These are phyloP conservation scores for Ogataea methanolica DNA, from an alignment of 805 yeast species.

Conservation along the genomic window DNA sequence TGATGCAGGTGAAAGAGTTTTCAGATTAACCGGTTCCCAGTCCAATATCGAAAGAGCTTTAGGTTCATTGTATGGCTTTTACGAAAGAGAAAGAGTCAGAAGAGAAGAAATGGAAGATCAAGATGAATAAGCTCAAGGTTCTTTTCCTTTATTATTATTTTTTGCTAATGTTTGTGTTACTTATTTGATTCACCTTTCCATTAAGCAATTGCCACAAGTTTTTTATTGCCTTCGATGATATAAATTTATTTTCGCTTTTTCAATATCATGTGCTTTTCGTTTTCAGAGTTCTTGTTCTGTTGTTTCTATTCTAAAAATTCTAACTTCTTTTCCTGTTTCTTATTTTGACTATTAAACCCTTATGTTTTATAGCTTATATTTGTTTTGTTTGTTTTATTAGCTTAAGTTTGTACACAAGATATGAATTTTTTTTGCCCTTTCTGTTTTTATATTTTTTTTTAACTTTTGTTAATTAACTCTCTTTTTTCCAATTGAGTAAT, in stretches of 20 bases:
- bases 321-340: too few species aligned
- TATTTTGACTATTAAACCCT: too few species aligned
- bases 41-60: conserved; percentile 56
- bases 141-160: not conserved
- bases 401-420: conserved; percentile 12
- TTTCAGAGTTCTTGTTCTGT: too few species aligned
- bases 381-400: conserved; percentile 11
- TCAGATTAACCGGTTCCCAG: conserved; percentile 63
- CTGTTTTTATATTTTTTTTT: not conserved
- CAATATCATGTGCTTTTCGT: not conserved
- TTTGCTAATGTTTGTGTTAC: not conserved
- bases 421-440: not conserved
- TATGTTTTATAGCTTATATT: not conserved
- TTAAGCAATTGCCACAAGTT: not conserved
- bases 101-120: conserved; percentile 17
- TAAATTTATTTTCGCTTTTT: conserved; percentile 1
- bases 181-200: not conserved
- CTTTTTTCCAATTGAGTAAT: not conserved
- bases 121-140: not conserved
- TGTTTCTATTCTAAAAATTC: too few species aligned
- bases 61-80: conserved; percentile 47
- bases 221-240: not conserved
- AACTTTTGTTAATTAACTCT: not conserved
- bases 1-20: conserved; percentile 58
- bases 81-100: conserved; percentile 48